phyloP scores from a whole-genome alignment of 1,139 yeast genomes.

The Groenewaldozyma sp. region DNA sequence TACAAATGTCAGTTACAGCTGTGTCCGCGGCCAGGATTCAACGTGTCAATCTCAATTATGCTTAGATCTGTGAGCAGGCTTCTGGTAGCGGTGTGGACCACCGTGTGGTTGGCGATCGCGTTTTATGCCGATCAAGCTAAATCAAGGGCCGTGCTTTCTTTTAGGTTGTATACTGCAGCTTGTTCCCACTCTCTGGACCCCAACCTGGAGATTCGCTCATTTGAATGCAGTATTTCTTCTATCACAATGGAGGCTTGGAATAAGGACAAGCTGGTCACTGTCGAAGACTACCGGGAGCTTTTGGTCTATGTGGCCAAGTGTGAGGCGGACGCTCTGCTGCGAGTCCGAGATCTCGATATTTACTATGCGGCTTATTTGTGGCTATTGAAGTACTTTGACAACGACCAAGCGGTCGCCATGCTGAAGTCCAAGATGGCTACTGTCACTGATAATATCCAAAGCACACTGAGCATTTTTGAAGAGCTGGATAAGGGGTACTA shows the following conservation, averaged over 20 bases:
- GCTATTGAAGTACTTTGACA: conserved; percentile 5
- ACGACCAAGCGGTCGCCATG: not conserved
- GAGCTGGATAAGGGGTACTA: not conserved
- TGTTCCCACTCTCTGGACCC: no score
- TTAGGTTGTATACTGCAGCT: no score
- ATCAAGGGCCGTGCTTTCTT: no score
- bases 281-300: conserved; percentile 4
- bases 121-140: no score
- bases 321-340: conserved; percentile 4
- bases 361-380: conserved; percentile 10
- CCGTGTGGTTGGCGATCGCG: no score
- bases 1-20: no score
- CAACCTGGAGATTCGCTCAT: no score
- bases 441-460: not conserved
- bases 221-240: no score
- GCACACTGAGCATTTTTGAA: not conserved
- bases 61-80: no score
- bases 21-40: no score
- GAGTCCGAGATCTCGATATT: not conserved
- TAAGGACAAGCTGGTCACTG: not conserved
- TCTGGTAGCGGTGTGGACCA: no score
- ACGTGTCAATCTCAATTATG: no score
- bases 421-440: not conserved
- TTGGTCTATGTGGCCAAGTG: conserved; percentile 3
- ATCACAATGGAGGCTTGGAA: conserved; percentile 3